A percentile compares a stretch with the other conserved stretches of the same genome.
Evolutionary conservation across 2,329 filamentous ascomycete species (phyloP).

Genomic region (Curvularia sp.): DNA sequence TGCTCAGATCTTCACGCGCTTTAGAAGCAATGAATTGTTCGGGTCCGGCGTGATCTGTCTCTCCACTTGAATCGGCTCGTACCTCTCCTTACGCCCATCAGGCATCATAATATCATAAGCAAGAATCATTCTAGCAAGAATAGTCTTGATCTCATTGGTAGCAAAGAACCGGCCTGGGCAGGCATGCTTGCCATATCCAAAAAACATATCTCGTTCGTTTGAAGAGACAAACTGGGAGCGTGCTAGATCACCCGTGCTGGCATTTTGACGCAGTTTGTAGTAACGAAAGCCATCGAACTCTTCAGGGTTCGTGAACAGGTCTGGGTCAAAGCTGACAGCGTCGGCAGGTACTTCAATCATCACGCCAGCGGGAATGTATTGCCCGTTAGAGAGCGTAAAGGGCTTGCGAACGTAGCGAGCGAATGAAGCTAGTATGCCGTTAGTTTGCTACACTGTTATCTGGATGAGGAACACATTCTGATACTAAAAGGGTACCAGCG

Average conservation of each 20-base stretch:
- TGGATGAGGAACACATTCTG: conserved; percentile 39
- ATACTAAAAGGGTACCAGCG: conserved; percentile 25
- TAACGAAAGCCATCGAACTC: not conserved
- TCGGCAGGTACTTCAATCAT: not conserved
- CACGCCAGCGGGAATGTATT: conserved; percentile 45
- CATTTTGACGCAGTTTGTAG: not conserved
- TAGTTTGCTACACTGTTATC: not conserved
- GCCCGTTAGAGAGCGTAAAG: conserved; percentile 62
- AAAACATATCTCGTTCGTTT: not conserved
- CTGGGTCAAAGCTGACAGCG: not conserved
- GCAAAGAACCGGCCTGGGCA: not conserved
- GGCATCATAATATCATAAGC: not conserved
- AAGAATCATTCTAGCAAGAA: not conserved
- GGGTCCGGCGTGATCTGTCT: not conserved
- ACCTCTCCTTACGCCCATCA: not conserved
- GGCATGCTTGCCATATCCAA: not conserved
- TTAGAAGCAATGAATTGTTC: not conserved
- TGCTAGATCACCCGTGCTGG: not conserved
- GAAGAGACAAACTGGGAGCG: not conserved
- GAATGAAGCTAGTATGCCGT: conserved; percentile 10
- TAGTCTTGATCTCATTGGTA: not conserved
- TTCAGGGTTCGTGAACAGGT: not conserved
- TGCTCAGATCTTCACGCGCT: not conserved
- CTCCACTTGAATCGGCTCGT: not conserved
- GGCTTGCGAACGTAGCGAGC: conserved; percentile 58